Conservation (phyloP, 306 rosid genomes). For the Luffa aegyptiaca region DNA sequence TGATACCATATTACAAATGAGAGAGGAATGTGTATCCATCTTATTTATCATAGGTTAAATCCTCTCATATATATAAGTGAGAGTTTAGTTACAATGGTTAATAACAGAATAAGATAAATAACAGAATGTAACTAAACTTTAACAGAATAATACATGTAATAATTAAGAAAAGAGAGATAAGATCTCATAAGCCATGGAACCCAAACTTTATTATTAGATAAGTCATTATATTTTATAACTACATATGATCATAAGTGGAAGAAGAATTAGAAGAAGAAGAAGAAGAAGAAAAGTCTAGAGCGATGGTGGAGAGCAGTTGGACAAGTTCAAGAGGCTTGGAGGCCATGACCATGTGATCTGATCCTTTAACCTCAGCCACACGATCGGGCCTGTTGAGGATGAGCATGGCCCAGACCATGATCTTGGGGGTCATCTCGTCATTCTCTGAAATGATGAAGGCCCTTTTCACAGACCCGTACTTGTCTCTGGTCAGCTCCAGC, state of each 20-base stretch:
- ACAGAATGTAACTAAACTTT: too few relatives aligned
- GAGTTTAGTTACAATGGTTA: too few relatives aligned
- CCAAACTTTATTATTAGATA: too few relatives aligned
- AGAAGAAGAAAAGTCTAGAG: background rate
- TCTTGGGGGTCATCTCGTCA: conserved; percentile 4
- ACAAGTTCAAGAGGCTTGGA: conserved; percentile 27
- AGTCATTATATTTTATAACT: too few relatives aligned
- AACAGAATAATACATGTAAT: too few relatives aligned
- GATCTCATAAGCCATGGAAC: too few relatives aligned
- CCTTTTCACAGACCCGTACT: conserved; percentile 23
- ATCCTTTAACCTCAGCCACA: conserved; percentile 17
- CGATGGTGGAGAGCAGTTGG: conserved; percentile 11
- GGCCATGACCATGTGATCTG: conserved; percentile 38
- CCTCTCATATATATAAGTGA: too few relatives aligned
- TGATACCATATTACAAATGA: too few relatives aligned
- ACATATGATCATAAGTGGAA: background rate
- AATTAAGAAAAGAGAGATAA: too few relatives aligned
- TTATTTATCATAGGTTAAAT: too few relatives aligned
- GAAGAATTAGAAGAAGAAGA: background rate
- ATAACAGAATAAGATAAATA: too few relatives aligned
- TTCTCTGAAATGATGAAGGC: conserved; percentile 19
- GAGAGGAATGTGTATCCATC: too few relatives aligned
- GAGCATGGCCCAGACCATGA: conserved; percentile 9
- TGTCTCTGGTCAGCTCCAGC: conserved; percentile 1
- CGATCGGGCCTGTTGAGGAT: conserved; percentile 20